Base-by-base conservation (phyloP, 164 flowering plant genomes). In the Dillenia turbinata region DNA sequence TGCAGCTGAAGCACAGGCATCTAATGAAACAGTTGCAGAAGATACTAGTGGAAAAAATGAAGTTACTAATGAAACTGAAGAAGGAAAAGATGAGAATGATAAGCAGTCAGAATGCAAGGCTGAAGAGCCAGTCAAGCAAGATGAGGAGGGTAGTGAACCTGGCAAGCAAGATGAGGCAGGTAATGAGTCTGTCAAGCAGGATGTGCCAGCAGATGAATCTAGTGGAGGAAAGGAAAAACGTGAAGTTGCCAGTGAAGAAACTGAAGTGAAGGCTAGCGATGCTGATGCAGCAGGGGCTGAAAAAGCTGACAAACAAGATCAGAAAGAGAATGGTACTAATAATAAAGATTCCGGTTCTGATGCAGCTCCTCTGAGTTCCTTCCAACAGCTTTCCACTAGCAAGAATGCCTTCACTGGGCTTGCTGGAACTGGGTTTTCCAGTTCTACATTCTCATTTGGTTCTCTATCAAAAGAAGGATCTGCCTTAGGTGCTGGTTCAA, bases 371-470 rank as follows among this genome's bases (percentile, higher is more conserved):
- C 52, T 87, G 66, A 90, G 77, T 72, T 89, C 97, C 14, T 93
- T 93, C 66, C 87, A 74, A 62, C 92, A 87, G 71, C 85, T 88
- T 54, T 90, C 98, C 17, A 87, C 90, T 57, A 80, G 72, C 74
- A 85, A 87, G 75, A 93, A 93, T 78, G 97, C 98, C 13, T 93
- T 90, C 73, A 85, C 91, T 6, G 96, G 96, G 17, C 77, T 93
- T 73, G 75, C 84, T 66, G 96, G 98, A 62, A 87, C 88, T 61
- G 98, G 97, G 19, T 87, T 86, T 76, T 86, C 97, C 0, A 67
- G 77, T 62, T 77, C 96, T 5, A 65, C 88, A 8, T 90, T 89
- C 69, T 81, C 94, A n/a, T 89, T 93, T 74, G 92, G 96, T 11
- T 71, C 83, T 11, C 52, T 75, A 56, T 47, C 84, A 11, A 89